Evolutionary conservation across 441 rosid species (phyloP), one percentile per base, ranked within the genome.

Genomic region (Eruca vesicaria): DNA sequence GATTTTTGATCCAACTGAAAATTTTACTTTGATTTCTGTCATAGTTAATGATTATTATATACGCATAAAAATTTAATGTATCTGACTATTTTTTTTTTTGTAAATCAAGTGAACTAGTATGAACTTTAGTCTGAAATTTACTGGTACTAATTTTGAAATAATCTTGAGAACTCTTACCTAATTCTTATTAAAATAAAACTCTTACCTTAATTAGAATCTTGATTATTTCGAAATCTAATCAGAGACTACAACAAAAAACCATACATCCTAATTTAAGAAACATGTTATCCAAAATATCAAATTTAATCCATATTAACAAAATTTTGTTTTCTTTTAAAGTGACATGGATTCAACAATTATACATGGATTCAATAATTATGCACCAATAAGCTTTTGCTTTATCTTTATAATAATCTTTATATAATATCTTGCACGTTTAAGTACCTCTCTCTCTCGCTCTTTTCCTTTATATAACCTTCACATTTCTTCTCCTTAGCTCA

Each of bases 391-490:
- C 68, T 71, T 71, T 72, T 29, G 68, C 73, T 72, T 71, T 77
- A 64, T 72, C 64, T 35, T 66, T 26, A 59, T 11, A 77, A 71
- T 71, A 77, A 71, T 71, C 31, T 66, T 67, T 72, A 31, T 72
- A 72, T 72, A 78, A 67, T 50, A 50, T 72, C 70, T 38, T 73
- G 68, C 78, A 73, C 78, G 81, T 73, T 78, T 78, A 2, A 45
- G 36, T 3, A 43, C 59, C 29, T 14, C 72, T 52, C 52, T 53
- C 8, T 57, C 21, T 19, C n/a, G n/a, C 21, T 64, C 15, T 43
- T 60, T 62, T 68, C 79, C 88, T 87, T 79, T 86, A 86, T 81
- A 86, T 12, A 78, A 26, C 71, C 79, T 41, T 52, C 68, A 29
- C 57, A 55, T 45, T 75, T 72, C 70, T 36, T 61, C 79, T 64